phyloP scores from a whole-genome alignment of 2,329 filamentous ascomycete species.

The Fusarium fujikuroi region DNA sequence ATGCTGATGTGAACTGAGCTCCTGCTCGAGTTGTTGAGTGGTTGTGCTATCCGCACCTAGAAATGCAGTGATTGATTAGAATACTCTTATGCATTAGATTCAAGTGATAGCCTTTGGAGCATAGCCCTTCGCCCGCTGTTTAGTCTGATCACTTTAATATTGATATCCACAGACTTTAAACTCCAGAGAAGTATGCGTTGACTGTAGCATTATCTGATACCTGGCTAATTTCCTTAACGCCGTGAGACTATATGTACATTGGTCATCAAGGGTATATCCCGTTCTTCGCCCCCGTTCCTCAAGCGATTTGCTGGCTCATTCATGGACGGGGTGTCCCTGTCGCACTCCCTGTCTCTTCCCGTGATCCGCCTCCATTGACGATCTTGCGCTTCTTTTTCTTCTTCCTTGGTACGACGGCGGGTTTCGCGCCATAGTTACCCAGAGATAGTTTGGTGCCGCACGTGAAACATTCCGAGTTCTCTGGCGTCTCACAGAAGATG shows the following conservation, averaged over 20 bases:
- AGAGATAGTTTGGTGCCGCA: constrained; percentile 83
- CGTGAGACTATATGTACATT: not conserved
- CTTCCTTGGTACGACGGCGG: constrained; percentile 76
- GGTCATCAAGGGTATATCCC: constrained; percentile 40
- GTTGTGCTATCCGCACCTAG: not conserved
- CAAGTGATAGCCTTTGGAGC: constrained; percentile 43
- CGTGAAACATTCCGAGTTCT: constrained; percentile 78
- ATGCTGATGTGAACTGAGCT: not conserved
- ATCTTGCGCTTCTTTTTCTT: constrained; percentile 82
- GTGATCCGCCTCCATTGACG: constrained; percentile 59
- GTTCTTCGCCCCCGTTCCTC: constrained; percentile 30
- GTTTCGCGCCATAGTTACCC: constrained; percentile 79
- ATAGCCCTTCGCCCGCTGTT: constrained; percentile 28
- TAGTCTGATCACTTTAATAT: not conserved
- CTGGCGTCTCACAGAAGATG: constrained; percentile 81
- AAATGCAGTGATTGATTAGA: not conserved
- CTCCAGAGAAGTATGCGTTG: not conserved
- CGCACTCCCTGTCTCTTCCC: constrained; percentile 69
- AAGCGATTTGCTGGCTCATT: constrained; percentile 3
- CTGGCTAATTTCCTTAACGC: not conserved
- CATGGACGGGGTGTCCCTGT: constrained; percentile 66
- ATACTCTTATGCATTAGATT: constrained; percentile 24
- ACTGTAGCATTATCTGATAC: not conserved
- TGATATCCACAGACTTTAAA: not conserved
- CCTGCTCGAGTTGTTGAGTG: not conserved